These are phyloP conservation scores for Hapsidospora chrysogenum DNA, from an alignment of 495 filamentous ascomycete species.

Conservation along the genomic window DNA sequence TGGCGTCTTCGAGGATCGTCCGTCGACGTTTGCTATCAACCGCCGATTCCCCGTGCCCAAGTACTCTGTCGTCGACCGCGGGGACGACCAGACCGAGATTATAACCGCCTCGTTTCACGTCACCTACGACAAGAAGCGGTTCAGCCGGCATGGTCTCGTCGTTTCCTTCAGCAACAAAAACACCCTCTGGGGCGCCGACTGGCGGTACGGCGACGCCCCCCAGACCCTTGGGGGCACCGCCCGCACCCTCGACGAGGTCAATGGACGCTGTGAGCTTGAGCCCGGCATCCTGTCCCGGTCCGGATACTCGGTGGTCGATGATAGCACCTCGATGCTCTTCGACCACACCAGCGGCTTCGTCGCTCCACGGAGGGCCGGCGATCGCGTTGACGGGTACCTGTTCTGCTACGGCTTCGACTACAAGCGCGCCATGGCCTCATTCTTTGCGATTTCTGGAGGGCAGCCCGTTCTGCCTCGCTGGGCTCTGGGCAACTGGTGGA, in stretches of 20 bases:
- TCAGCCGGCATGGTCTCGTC: slow-evolving; percentile 25
- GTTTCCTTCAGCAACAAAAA: slow-evolving; percentile 13
- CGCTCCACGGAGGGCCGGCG: slow-evolving; percentile 17
- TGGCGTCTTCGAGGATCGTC: slow-evolving; percentile 37
- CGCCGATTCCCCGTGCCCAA: slow-evolving; percentile 28
- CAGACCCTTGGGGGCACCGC: slow-evolving; percentile 29
- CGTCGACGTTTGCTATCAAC: slow-evolving; percentile 37
- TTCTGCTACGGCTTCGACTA: slow-evolving; percentile 40
- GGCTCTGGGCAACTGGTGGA: slow-evolving; percentile 48
- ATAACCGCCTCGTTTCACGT: slow-evolving; percentile 32
- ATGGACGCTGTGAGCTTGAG: slow-evolving; percentile 30
- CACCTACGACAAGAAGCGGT: slow-evolving; percentile 31
- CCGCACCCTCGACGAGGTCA: slow-evolving; percentile 33
- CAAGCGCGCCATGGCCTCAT: slow-evolving; percentile 33
- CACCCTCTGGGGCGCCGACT: slow-evolving; percentile 29
- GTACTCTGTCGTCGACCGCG: slow-evolving; percentile 22
- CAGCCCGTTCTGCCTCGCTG: slow-evolving; percentile 39
- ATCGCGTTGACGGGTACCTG: slow-evolving; percentile 36
- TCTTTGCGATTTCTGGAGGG: slow-evolving; percentile 35
- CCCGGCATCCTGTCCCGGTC: slow-evolving; percentile 29
- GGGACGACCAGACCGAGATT: slow-evolving; percentile 26
- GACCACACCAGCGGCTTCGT: slow-evolving; percentile 32
- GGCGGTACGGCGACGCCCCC: slow-evolving; percentile 14
- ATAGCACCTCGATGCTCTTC: slow-evolving; percentile 41
- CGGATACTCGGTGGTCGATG: slow-evolving; percentile 33